Evolutionary conservation across 805 yeast genomes (phyloP).

Genomic region (baker's yeast (Saccharomyces cerevisiae)): DNA sequence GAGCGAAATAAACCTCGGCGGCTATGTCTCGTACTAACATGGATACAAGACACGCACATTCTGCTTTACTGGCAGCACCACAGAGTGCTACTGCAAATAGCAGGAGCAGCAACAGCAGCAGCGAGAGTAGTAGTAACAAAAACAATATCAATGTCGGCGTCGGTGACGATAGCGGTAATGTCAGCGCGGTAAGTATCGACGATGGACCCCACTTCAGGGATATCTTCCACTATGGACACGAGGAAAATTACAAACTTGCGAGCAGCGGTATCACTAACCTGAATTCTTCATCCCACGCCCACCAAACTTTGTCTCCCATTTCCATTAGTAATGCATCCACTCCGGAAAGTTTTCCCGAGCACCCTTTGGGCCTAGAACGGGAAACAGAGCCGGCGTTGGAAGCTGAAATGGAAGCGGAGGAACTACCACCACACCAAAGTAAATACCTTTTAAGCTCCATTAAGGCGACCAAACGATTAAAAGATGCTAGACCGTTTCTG

Average conservation of each 20-base stretch:
- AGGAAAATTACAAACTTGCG: background rate
- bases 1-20: background rate
- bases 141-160: background rate
- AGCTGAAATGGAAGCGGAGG: constrained; percentile 18
- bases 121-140: background rate
- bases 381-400: constrained; percentile 4
- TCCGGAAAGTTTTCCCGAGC: background rate
- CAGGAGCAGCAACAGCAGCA: background rate
- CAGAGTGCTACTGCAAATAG: background rate
- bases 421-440: constrained; percentile 76
- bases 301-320: background rate
- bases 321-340: background rate
- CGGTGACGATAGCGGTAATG: background rate
- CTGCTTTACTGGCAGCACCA: background rate
- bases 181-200: background rate
- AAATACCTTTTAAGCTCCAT: constrained; percentile 71
- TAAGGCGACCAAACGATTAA: constrained; percentile 79
- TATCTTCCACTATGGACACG: background rate
- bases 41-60: background rate
- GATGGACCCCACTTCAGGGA: background rate
- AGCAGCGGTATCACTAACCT: background rate
- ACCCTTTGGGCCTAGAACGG: background rate
- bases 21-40: background rate
- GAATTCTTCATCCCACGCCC: background rate
- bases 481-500: constrained; percentile 86